Base-by-base conservation (phyloP, 352 stramenopile species). In the Phytophthora sp. region DNA sequence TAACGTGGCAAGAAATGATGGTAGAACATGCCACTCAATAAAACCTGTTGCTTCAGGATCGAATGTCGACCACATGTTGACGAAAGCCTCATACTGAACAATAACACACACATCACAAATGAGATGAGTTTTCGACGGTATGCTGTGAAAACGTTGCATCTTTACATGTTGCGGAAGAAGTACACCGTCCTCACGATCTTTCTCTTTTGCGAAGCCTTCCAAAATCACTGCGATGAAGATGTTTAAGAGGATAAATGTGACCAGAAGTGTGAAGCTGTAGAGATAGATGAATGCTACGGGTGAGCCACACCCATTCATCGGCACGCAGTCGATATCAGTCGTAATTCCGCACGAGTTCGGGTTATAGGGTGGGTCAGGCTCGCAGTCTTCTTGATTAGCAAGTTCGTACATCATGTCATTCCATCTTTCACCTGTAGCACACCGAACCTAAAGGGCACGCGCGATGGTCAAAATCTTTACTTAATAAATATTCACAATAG, bases 211-310 rank as follows among this genome's bases (percentile, higher is more conserved):
- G 62, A 97, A 98, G 10, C 85, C 87, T 39, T 97, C 88, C 23
- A 97, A 80, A 35, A 98, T 94, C 32, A 97, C 87, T 15, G 84
- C 92, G 44, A 98, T 95, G 71, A 97, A 96, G 50, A 98, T 88
- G 51, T 97, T 97, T 26, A 98, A 66, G 26, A 97, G 69, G 23
- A 97, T 80, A 48, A 93, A 97, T 4, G 80, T 87, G 24, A 98
- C 85, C 10, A 97, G 74, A 35, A 98, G 60, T 15, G 86, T 97
- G 66, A 98, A 84, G 17, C 79, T 95, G 67, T 96, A 97, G 42
- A 90, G 76, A 66, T 94, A 95, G 28, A 86, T 48, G 42, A 87
- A 89, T 4, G 86, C 79, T 18, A 87, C 83, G 18, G 76, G 59
- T 0, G 69, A 82, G 0, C 84, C 84, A 54, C 91, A 97, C 11